Evolutionary conservation across 2,329 filamentous ascomycete genomes (phyloP).

Genomic region (Penicillium sumatraense): DNA sequence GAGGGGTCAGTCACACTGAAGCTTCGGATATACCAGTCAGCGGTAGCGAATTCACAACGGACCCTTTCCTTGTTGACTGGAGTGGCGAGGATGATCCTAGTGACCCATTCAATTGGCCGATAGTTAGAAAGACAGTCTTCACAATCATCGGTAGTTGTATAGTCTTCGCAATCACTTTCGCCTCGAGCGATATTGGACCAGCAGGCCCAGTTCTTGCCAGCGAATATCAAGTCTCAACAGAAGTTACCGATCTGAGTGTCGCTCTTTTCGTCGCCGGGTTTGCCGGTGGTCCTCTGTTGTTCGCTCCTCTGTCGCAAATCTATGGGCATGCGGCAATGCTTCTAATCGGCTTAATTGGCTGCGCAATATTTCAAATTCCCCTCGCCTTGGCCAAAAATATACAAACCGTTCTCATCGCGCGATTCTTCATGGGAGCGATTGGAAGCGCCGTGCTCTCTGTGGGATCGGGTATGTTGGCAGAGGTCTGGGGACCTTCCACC

Average conservation of each 20-base stretch:
- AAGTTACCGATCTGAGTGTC: constrained; percentile 1
- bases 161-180: constrained; percentile 2
- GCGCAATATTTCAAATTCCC: constrained; percentile 35
- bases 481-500: constrained; percentile 17
- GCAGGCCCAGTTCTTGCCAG: neutral
- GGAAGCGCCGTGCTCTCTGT: constrained; percentile 32
- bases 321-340: constrained; percentile 2
- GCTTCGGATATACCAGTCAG: no score
- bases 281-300: constrained; percentile 24
- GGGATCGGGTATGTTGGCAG: constrained; percentile 24
- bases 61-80: neutral
- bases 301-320: constrained; percentile 5
- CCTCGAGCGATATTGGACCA: neutral
- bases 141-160: neutral
- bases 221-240: constrained; percentile 1
- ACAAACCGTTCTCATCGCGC: constrained; percentile 29
- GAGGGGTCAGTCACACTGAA: no score
- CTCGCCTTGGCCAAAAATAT: constrained; percentile 42
- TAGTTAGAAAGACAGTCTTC: neutral
- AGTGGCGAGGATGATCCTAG: neutral
- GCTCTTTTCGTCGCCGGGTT: constrained; percentile 3
- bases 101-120: neutral
- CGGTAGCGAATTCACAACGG: neutral
- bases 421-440: constrained; percentile 34
- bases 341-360: neutral